phyloP scores from a whole-genome alignment of 352 stramenopile genomes.

The Phytopythium boreale region DNA sequence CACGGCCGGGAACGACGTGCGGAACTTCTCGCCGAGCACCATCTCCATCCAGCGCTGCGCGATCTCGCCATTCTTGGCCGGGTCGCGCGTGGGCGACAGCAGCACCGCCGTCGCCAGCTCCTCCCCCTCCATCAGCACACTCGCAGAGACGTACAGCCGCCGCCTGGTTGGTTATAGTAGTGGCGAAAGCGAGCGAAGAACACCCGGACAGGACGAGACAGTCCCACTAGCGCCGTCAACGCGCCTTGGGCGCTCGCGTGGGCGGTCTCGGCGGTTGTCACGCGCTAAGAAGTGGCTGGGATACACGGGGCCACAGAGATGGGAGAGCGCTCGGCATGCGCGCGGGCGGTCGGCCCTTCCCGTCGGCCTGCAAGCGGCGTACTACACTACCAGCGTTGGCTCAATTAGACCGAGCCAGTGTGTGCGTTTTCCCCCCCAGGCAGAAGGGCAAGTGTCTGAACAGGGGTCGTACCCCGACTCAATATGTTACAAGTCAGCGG shows the following conservation, averaged over 20 bases:
- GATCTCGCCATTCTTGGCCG: conserved; percentile 58
- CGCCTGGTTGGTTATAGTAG: too few species aligned
- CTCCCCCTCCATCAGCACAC: conserved; percentile 13
- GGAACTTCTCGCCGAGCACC: conserved; percentile 79
- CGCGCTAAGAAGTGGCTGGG: not conserved
- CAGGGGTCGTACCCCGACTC: not conserved
- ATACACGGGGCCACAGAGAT: not conserved
- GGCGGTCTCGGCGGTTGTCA: not conserved
- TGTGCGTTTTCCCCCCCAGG: not conserved
- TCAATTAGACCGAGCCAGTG: not conserved
- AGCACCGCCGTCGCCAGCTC: conserved; percentile 27
- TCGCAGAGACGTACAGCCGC: too few species aligned
- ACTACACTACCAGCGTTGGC: not conserved
- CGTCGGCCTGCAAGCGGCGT: not conserved
- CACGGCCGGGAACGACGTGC: conserved; percentile 38
- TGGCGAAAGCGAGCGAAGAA: too few species aligned
- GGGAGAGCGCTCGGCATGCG: conserved; percentile 11
- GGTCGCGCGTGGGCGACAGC: conserved; percentile 35
- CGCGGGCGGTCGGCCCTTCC: not conserved
- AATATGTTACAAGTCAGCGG: not conserved
- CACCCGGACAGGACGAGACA: not conserved
- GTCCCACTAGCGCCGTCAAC: not conserved
- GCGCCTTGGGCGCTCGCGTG: not conserved
- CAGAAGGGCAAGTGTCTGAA: not conserved
- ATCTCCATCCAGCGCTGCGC: conserved; percentile 87